These are phyloP conservation scores for Dactylis glomerata DNA, from an alignment of 176 grass and related monocot genomes.

Conservation along the genomic window DNA sequence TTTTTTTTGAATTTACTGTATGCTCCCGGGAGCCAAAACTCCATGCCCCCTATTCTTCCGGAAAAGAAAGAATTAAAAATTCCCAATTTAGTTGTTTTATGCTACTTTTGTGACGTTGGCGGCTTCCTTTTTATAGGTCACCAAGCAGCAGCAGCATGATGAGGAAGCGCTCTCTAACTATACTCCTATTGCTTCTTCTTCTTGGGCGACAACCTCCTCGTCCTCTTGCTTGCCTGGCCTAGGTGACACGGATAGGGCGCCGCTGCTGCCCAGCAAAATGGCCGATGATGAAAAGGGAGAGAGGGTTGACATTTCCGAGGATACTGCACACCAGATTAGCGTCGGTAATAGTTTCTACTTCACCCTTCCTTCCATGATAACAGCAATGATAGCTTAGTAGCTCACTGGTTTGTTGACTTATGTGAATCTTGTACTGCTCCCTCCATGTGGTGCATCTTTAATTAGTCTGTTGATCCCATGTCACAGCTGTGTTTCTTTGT, in stretches of 20 bases:
- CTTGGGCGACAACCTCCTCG: slow-evolving; percentile 3
- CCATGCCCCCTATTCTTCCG: too few relatives aligned
- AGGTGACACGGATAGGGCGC: background rate
- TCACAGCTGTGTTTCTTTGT: background rate
- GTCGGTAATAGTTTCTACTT: slow-evolving; percentile 24
- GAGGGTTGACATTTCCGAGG: slow-evolving; percentile 21
- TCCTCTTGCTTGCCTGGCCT: slow-evolving; percentile 3
- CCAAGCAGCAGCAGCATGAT: background rate
- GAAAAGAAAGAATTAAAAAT: background rate
- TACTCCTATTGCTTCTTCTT: background rate
- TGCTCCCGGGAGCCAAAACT: too few relatives aligned
- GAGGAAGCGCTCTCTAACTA: background rate
- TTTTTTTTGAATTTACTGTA: too few relatives aligned
- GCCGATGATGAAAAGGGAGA: slow-evolving; percentile 28
- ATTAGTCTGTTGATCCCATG: background rate
- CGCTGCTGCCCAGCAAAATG: slow-evolving; percentile 25
- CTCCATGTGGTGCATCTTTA: background rate
- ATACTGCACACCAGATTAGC: slow-evolving; percentile 56
- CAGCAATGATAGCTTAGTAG: background rate
- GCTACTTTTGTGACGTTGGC: slow-evolving; percentile 19
- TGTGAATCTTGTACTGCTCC: background rate
- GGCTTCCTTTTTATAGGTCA: slow-evolving; percentile 22
- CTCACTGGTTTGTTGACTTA: background rate
- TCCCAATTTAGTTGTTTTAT: background rate
- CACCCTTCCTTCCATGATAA: background rate